Evolutionary conservation across 306 rosid species (phyloP), one percentile per base, ranked within the genome.

Genomic region (Citrullus colocynthis): DNA sequence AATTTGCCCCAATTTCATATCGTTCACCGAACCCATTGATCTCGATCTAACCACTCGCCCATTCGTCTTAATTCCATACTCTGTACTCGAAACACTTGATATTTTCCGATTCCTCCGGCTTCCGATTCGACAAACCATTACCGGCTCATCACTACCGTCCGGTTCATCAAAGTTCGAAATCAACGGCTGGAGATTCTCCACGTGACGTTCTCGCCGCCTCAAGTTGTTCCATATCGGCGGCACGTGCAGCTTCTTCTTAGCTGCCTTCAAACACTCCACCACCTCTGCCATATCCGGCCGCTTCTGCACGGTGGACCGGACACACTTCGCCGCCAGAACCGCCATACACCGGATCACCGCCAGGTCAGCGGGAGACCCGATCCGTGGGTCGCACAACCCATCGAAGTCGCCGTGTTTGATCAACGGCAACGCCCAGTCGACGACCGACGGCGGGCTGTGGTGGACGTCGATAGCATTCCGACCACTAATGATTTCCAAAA

Each of bases 371-470:
- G 93, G 97, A 0, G 79, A 42, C 0, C 91, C 85, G 39, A 92
- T 83, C 8, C 97, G 76, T 16, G 74, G 79, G 81, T 94, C 98
- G 21, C 89, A 89, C 9, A 92, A 39, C 14, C 70, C 83, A 78
- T 77, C 81, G 72, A 82, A 87, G 0, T 90, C 87, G 0, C 90
- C 88, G 6, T 75, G 75, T 71, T 77, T 87, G 6, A 94, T 83
- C 21, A 91, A 1, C 18, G 98, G 98, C 41, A 88, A 84, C 21
- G 97, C 97, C 97, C 98, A 94, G 80, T 94, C 96, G 5, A 94
- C 93, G 6, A 94, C 88, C 0, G 95, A 94, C 0, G 97, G 97
- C 3, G 98, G 98, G 39, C 96, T 94, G 70, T 83, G 90, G 37
- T 85, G 85, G 9, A 94, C 86, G 17, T 94, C 98, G 34, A 94